phyloP scores from a whole-genome alignment of 2,329 filamentous ascomycete species.

The Anisogramma anomala region DNA sequence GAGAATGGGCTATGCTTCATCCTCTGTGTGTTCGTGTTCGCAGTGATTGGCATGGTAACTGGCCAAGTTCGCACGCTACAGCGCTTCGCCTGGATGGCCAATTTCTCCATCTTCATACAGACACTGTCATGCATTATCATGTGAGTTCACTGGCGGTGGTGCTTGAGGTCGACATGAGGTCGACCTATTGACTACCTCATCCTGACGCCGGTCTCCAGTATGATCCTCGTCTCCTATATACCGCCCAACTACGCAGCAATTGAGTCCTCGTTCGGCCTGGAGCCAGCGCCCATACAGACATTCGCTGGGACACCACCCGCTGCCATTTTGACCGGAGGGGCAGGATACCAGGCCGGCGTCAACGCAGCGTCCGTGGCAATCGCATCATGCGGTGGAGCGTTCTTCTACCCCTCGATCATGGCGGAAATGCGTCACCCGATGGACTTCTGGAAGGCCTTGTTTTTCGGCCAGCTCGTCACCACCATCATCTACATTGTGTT shows the following conservation, averaged over 20 bases:
- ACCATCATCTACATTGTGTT: slow-evolving; percentile 27
- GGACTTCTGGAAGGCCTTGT: slow-evolving; percentile 29
- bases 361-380: slow-evolving; percentile 39
- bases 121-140: not conserved
- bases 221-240: not conserved
- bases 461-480: slow-evolving; percentile 26
- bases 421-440: slow-evolving; percentile 32
- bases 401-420: slow-evolving; percentile 44
- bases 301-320: not conserved
- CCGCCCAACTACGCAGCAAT: slow-evolving; percentile 33
- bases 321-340: slow-evolving; percentile 25
- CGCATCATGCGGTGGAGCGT: slow-evolving; percentile 42
- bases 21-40: not conserved
- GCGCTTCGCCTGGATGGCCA: slow-evolving; percentile 1
- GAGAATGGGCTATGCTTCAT: slow-evolving; percentile 2
- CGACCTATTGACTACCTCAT: no score
- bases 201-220: no score
- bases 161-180: no score
- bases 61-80: slow-evolving; percentile 26
- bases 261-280: slow-evolving; percentile 20
- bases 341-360: slow-evolving; percentile 30
- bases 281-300: slow-evolving; percentile 22
- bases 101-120: slow-evolving; percentile 1
- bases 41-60: slow-evolving; percentile 18
- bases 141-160: no score